A percentile compares a stretch with the other conserved stretches of the same genome.
These are phyloP conservation scores for Leavenworthia alabamica DNA, from an alignment of 345 rosid species.

Conservation along the genomic window DNA sequence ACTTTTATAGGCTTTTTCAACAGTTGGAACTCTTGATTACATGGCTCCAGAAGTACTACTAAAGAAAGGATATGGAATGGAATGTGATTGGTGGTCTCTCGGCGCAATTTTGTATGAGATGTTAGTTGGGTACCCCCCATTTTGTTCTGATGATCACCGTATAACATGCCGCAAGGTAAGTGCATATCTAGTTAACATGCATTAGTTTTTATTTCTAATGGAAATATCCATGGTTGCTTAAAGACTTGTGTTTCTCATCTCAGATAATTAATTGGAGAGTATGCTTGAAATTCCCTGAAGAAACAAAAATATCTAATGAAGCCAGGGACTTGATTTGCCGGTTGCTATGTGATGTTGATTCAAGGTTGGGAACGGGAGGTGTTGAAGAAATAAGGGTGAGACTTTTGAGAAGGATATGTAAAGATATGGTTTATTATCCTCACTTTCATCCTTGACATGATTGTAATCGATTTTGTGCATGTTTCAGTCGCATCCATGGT, in stretches of 20 bases:
- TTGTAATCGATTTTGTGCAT: not conserved
- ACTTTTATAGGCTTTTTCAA: slow-evolving; percentile 73
- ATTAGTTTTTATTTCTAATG: not conserved
- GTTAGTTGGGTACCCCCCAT: slow-evolving; percentile 96
- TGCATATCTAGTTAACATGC: slow-evolving; percentile 17
- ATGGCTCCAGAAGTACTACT: slow-evolving; percentile 97
- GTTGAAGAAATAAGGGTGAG: slow-evolving; percentile 83
- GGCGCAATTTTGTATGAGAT: slow-evolving; percentile 98
- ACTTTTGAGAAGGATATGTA: not conserved
- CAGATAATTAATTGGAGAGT: slow-evolving; percentile 93
- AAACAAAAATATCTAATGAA: slow-evolving; percentile 74
- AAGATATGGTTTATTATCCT: not conserved
- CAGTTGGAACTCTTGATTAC: slow-evolving; percentile 98
- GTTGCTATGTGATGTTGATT: slow-evolving; percentile 88
- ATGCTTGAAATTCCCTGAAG: slow-evolving; percentile 93
- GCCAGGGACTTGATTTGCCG: slow-evolving; percentile 81
- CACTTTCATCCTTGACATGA: not conserved
- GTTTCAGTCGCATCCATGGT: slow-evolving; percentile 81
- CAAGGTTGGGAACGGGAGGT: slow-evolving; percentile 85
- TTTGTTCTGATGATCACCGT: slow-evolving; percentile 95
- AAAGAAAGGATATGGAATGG: slow-evolving; percentile 96
- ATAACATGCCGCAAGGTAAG: slow-evolving; percentile 90
- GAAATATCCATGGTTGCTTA: slow-evolving; percentile 20
- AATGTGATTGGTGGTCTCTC: slow-evolving; percentile 99
- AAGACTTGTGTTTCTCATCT: slow-evolving; percentile 20